phyloP scores from a whole-genome alignment of 768 basidiomycete species.

The Lactarius pseudohatsudake region DNA sequence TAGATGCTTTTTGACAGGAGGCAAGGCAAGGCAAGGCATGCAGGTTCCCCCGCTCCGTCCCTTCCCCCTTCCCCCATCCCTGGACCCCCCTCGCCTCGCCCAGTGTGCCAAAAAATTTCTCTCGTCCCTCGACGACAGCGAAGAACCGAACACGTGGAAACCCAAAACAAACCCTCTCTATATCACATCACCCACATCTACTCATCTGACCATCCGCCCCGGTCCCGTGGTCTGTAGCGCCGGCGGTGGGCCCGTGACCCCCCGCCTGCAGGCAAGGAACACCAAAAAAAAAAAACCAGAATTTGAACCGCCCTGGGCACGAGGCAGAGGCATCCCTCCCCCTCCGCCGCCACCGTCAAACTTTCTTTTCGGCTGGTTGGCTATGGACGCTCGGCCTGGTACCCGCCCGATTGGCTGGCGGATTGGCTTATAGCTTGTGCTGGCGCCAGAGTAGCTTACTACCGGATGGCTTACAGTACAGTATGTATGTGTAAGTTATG shows the following conservation, averaged over 20 bases:
- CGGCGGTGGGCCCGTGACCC: slow-evolving; percentile 8
- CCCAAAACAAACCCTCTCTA: not conserved
- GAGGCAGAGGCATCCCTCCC: slow-evolving; percentile 15
- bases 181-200: not conserved
- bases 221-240: not conserved
- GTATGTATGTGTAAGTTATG: too few relatives aligned
- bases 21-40: not conserved
- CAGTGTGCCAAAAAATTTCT: not conserved
- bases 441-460: not conserved
- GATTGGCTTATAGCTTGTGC: not conserved
- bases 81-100: not conserved
- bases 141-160: not conserved
- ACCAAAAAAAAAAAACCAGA: not conserved
- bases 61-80: not conserved
- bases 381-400: not conserved
- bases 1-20: not conserved
- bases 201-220: not conserved
- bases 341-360: not conserved
- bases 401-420: not conserved
- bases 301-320: slow-evolving; percentile 14
- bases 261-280: slow-evolving; percentile 17
- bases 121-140: too few relatives aligned
- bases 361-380: not conserved
- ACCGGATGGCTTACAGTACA: not conserved
- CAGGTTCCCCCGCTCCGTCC: not conserved